Base-by-base conservation (phyloP, 768 basidiomycete genomes). In the Amanita phalloides region DNA sequence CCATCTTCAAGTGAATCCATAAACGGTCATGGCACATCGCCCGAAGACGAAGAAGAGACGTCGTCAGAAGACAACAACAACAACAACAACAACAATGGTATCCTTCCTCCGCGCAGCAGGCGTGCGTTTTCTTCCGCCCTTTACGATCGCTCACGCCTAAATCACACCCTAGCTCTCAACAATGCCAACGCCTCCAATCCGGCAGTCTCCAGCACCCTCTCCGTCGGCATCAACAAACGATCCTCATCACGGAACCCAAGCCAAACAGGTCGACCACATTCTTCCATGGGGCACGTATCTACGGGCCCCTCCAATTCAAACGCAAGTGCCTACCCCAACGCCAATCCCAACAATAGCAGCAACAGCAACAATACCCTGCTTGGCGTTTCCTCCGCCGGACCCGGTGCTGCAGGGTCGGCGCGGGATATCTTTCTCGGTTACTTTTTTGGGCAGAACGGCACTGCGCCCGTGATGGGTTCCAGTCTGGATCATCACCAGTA, bases 391-490 rank as follows among this genome's bases (percentile, higher is more conserved):
- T 4, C 23, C 26, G 21, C 44, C 51, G 28, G 30, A 33, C 33
- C 13, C 4, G 17, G 44, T 5, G 9, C 26, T 0, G 68, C 73
- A 28, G 71, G 74, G 11, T 72, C 82, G 0, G 83, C 93, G 10
- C 78, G 87, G 56, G 96, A 97, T 61, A 89, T 90, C 2, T 96
- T 98, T 74, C 73, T 98, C 54, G 95, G 90, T 62, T 97, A 97
- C 67, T 97, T 99, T 72, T 98, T 99, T 64, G 96, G 96, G 9
- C 87, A 86, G 66, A 87, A 86, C 56, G 87, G 87, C 0, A 78
- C 86, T 25, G 90, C 86, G 0, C 86, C 80, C n/a, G 69, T 81
- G 54, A 72, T 74, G 49, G 81, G 76, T 4, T 72, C 79, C 36
- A 79, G 69, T 59, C 61, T 75, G 45, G 79, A 77, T 43, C 64